Evolutionary conservation across 495 filamentous ascomycete genomes (phyloP), one percentile per base, ranked within the genome.

Genomic region (Penicillium cinerascens): DNA sequence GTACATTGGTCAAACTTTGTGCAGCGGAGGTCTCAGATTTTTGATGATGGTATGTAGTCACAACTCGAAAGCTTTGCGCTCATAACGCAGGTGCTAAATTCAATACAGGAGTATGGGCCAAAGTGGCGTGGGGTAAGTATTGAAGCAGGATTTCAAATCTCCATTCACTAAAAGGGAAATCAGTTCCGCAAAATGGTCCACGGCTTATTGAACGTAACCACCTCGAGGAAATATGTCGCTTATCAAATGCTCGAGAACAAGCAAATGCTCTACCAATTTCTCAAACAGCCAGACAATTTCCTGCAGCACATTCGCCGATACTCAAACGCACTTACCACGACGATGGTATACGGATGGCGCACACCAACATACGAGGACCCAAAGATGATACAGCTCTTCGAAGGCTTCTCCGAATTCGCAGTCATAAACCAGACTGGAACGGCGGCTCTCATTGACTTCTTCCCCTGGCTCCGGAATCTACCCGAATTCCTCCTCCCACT

Each of bases 331-430:
- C 62, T 82, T n/a, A 77, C 77, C 4, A 82, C 79, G 7, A 76
- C 72, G 21, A 82, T 82, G 76, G 67, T 79, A 6, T 83, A 76
- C 50, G 80, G 80, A 33, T 81, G 71, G 63, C 71, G 80, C 13
- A 75, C 73, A 4, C 56, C 70, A 0, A 70, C 64, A 5, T 72
- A 72, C 49, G 70, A 82, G 15, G 78, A 83, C 47, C 52, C 67
- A 13, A 79, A 78, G 38, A 66, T 82, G 58, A 64, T 67, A 58
- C 78, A 81, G 53, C 65, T 82, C 6, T 81, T 80, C 51, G 67
- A 80, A 35, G 73, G 75, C n/a, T 78, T 82, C 50, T 64, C 61
- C 36, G 64, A 80, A 42, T 82, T 78, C 40, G 66, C 73, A 36
- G 59, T 42, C 6, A 56, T 68, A 25, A 70, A 75, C 35, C 56